Percentiles rank a stretch among this genome's conserved stretches.
Conservation (phyloP, 1,284 basidiomycete genomes). For the Fomitopsis palustris region DNA sequence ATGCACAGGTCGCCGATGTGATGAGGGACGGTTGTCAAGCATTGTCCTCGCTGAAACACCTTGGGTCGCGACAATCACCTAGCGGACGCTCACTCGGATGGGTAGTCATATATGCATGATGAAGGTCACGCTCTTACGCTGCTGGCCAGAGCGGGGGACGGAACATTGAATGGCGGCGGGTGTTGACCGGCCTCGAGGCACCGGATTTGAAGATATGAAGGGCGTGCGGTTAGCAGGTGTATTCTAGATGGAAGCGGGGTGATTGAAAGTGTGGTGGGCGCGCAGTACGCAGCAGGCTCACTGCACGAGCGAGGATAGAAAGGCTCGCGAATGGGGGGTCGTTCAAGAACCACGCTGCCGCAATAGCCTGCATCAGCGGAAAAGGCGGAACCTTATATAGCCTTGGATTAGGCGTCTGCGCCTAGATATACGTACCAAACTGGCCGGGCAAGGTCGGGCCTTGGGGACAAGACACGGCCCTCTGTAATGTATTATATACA, state of each 20-base stretch:
- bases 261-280: background rate
- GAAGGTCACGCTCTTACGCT: background rate
- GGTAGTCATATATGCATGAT: background rate
- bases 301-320: background rate
- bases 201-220: conserved; percentile 9
- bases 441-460: too few relatives aligned
- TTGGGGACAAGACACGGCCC: too few relatives aligned
- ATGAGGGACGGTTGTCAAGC: background rate
- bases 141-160: background rate
- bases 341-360: too few relatives aligned
- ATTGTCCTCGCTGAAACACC: background rate
- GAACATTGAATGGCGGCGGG: background rate
- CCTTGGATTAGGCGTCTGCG: too few relatives aligned
- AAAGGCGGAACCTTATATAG: too few relatives aligned
- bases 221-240: background rate
- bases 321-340: too few relatives aligned
- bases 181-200: conserved; percentile 6
- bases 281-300: background rate
- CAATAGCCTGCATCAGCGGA: too few relatives aligned
- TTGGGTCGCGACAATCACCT: background rate
- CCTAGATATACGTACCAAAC: too few relatives aligned
- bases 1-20: background rate
- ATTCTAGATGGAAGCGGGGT: conserved; percentile 7
- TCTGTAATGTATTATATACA: too few relatives aligned
- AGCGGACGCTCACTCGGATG: background rate